These are phyloP conservation scores for Sporothrix mexicana DNA, from an alignment of 2,329 filamentous ascomycete genomes.

Conservation along the genomic window DNA sequence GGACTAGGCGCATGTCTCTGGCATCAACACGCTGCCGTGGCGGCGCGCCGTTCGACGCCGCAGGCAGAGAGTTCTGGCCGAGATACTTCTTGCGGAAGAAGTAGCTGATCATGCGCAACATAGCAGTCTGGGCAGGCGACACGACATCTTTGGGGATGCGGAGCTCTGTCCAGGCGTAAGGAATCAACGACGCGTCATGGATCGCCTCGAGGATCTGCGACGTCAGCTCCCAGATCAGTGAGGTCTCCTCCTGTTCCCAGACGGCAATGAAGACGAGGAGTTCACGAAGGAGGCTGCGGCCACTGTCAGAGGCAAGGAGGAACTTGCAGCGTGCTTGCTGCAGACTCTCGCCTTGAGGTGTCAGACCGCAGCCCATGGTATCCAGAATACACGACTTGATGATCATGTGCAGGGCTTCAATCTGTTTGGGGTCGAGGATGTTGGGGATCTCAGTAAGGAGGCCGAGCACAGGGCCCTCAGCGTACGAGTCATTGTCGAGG, in stretches of 20 bases:
- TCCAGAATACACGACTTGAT: constrained; percentile 94
- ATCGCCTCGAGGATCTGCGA: constrained; percentile 94
- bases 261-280: constrained; percentile 95
- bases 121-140: constrained; percentile 89
- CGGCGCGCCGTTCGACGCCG: constrained; percentile 4
- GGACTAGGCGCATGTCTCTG: constrained; percentile 69
- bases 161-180: constrained; percentile 90
- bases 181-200: constrained; percentile 84
- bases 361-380: constrained; percentile 72
- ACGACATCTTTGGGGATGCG: constrained; percentile 95
- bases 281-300: constrained; percentile 85
- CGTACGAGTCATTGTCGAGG: constrained; percentile 79
- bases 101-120: constrained; percentile 87
- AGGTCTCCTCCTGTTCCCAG: constrained; percentile 93
- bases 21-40: constrained; percentile 49
- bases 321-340: constrained; percentile 91
- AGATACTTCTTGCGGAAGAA: constrained; percentile 67
- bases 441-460: constrained; percentile 92
- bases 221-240: constrained; percentile 95
- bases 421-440: constrained; percentile 91
- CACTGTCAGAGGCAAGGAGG: constrained; percentile 86
- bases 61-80: constrained; percentile 49
- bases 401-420: constrained; percentile 96
- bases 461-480: constrained; percentile 78
- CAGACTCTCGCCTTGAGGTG: constrained; percentile 75